Percentiles rank a stretch among this genome's conserved stretches.
These are phyloP conservation scores for Wickerhamomyces queroliae DNA, from an alignment of 805 yeast genomes.

Conservation along the genomic window DNA sequence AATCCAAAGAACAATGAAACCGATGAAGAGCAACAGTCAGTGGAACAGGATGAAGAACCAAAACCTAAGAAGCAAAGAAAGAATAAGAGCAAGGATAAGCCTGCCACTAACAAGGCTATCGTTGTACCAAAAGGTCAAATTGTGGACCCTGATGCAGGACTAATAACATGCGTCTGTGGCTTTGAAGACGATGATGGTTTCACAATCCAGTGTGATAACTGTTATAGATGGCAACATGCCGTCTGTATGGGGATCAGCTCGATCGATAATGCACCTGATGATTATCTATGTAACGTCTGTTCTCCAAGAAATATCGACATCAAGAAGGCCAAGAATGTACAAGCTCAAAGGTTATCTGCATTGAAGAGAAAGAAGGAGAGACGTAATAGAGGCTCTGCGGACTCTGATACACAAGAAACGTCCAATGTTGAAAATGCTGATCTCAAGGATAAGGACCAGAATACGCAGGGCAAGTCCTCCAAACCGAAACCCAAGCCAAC, in stretches of 20 bases:
- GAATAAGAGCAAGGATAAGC: conserved; percentile 2
- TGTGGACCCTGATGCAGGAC: conserved; percentile 78
- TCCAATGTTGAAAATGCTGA: conserved; percentile 3
- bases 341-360: conserved; percentile 22
- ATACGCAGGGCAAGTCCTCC: conserved; percentile 3
- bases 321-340: conserved; percentile 36
- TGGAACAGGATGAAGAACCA: conserved; percentile 5
- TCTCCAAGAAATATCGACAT: conserved; percentile 45
- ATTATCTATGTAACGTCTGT: conserved; percentile 75
- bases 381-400: conserved; percentile 4
- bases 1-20: conserved; percentile 3
- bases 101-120: not conserved
- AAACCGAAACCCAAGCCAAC: conserved; percentile 17
- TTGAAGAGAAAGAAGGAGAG: conserved; percentile 12
- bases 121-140: conserved; percentile 32
- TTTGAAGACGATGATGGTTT: conserved; percentile 87
- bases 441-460: conserved; percentile 3
- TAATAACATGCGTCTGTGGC: conserved; percentile 86
- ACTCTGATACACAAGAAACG: conserved; percentile 1
- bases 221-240: conserved; percentile 94
- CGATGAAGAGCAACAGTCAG: conserved; percentile 9
- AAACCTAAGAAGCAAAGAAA: not conserved
- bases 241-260: conserved; percentile 77
- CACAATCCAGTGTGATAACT: conserved; percentile 89
- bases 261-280: conserved; percentile 75